Conservation (phyloP, 768 basidiomycete genomes). For the Dacryopinax primogenitus region DNA sequence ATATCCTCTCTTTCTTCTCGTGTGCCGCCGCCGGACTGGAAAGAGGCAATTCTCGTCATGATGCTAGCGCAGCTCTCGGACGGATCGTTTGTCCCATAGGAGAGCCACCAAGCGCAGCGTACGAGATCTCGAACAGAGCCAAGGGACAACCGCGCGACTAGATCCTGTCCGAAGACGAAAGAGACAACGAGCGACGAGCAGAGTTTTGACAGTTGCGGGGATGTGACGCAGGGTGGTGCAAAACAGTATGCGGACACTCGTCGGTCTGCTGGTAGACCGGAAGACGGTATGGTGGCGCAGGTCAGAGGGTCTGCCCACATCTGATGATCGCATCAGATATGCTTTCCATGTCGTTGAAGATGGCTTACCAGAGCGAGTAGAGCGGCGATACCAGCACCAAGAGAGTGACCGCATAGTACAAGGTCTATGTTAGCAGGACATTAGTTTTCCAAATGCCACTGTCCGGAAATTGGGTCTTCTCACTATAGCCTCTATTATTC, state of each 20-base stretch:
- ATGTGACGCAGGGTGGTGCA: slow-evolving; percentile 62
- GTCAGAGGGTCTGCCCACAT: slow-evolving; percentile 78
- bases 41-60: slow-evolving; percentile 14
- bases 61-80: slow-evolving; percentile 18
- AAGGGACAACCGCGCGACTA: slow-evolving; percentile 64
- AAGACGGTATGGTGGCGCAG: slow-evolving; percentile 47
- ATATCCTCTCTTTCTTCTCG: slow-evolving; percentile 15
- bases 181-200: slow-evolving; percentile 55
- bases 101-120: slow-evolving; percentile 67
- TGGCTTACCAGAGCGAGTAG: slow-evolving; percentile 54
- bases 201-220: slow-evolving; percentile 45
- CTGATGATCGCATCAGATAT: slow-evolving; percentile 27
- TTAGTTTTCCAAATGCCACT: too few relatives aligned
- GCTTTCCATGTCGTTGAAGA: not conserved
- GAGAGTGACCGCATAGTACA: slow-evolving; percentile 68
- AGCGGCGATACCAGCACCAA: slow-evolving; percentile 70
- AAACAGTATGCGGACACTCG: slow-evolving; percentile 61
- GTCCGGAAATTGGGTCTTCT: too few relatives aligned
- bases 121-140: slow-evolving; percentile 65
- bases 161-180: slow-evolving; percentile 70
- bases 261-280: slow-evolving; percentile 47
- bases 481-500: slow-evolving; percentile 60
- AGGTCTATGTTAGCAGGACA: slow-evolving; percentile 36
- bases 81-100: slow-evolving; percentile 44
- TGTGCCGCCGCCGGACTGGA: slow-evolving; percentile 14